These are phyloP conservation scores for Kazachstania viticola DNA, from an alignment of 805 yeast species.

Conservation along the genomic window DNA sequence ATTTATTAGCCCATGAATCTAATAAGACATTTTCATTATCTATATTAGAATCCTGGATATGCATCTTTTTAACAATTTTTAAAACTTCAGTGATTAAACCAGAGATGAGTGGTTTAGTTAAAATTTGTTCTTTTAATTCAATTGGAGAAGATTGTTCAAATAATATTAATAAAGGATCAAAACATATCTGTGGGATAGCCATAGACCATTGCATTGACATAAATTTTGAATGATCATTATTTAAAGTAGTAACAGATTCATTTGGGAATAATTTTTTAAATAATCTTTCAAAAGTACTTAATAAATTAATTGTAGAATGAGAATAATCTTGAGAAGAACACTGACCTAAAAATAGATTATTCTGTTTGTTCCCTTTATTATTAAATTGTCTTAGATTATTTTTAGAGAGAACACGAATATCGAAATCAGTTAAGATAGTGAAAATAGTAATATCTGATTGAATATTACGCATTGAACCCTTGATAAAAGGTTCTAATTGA, in stretches of 20 bases:
- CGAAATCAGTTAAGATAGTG: slow-evolving; percentile 53
- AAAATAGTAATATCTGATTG: slow-evolving; percentile 31
- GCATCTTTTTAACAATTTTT: slow-evolving; percentile 65
- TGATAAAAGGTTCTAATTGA: slow-evolving; percentile 59
- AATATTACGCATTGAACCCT: slow-evolving; percentile 31
- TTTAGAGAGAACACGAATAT: slow-evolving; percentile 33
- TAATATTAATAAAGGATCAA: slow-evolving; percentile 63
- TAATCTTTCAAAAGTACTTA: slow-evolving; percentile 23
- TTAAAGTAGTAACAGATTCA: slow-evolving; percentile 30
- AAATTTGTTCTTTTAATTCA: slow-evolving; percentile 48
- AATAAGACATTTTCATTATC: slow-evolving; percentile 55
- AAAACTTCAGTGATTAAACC: slow-evolving; percentile 70
- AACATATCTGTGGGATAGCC: slow-evolving; percentile 66
- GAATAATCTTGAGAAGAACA: slow-evolving; percentile 12
- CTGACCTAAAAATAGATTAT: slow-evolving; percentile 36
- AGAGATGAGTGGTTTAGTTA: slow-evolving; percentile 75
- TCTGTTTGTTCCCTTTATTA: slow-evolving; percentile 24
- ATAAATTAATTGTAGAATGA: slow-evolving; percentile 9
- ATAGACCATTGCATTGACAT: slow-evolving; percentile 75
- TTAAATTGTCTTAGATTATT: slow-evolving; percentile 25
- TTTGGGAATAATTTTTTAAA: slow-evolving; percentile 23
- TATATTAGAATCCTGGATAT: slow-evolving; percentile 43
- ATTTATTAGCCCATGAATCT: slow-evolving; percentile 39
- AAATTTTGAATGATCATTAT: slow-evolving; percentile 33
- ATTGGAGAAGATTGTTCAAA: slow-evolving; percentile 62